Evolutionary conservation across 352 stramenopile genomes (phyloP), one percentile per base, ranked within the genome.

Genomic region (Pythium graminicola): DNA sequence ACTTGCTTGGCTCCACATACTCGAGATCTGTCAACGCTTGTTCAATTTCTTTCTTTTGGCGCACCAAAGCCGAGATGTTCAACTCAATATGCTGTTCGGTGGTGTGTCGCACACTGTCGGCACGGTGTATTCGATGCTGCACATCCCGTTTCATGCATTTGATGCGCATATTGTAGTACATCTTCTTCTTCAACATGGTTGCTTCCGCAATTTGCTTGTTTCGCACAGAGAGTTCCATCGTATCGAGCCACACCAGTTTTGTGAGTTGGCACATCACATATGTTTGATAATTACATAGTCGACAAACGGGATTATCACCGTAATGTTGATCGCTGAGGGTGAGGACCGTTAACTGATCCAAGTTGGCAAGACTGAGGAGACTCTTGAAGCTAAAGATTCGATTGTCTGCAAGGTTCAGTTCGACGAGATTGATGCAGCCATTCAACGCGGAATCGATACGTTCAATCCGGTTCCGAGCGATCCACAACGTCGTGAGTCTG

Each of bases 121-220:
- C 57, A 31, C 79, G 70, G 42, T 73, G 57, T 50, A 87, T 70
- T 53, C 70, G 51, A 47, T 69, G 55, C 56, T 87, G 57, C 16
- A 85, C 72, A 32, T 97, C 83, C 9, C 84, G 60, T 44, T 95
- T 93, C 48, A 97, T 89, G 8, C 75, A 79, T 27, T 95, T 93
- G 50, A 95, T 96, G 9, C 86, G 77, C 86, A 97, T 96, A 69
- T 96, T 97, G 67, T 97, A 97, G 70, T 97, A 97, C 82, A 97
- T 96, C 54, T 86, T 92, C 70, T 97, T 97, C 67, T 97, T 97
- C 53, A 95, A 78, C 78, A 96, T 95, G 0, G 89, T 96, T 9
- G 82, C 74, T 24, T 96, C 84, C 1, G 88, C 86, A 45, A 95
- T 83, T 56, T 91, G 75, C 48, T 95, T 96, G 47, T 81, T 91